Percentiles rank a stretch among this genome's conserved stretches.
These are phyloP conservation scores for Aspergillus sclerotialis DNA, from an alignment of 2,329 filamentous ascomycete genomes.

Conservation along the genomic window DNA sequence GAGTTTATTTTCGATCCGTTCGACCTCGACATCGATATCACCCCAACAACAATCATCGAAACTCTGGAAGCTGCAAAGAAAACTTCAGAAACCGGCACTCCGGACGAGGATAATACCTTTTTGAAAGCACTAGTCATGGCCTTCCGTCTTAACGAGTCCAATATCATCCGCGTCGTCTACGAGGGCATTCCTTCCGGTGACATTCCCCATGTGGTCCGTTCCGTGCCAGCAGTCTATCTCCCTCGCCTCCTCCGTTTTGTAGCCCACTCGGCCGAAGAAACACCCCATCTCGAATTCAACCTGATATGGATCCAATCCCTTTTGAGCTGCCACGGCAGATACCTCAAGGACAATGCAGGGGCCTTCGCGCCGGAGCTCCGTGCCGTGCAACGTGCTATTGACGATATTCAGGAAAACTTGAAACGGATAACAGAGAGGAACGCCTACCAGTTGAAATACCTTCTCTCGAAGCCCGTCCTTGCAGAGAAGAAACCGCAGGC, in stretches of 20 bases:
- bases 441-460: slow-evolving; percentile 78
- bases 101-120: slow-evolving; percentile 65
- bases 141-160: slow-evolving; percentile 84
- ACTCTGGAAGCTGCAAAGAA: slow-evolving; percentile 52
- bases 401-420: slow-evolving; percentile 74
- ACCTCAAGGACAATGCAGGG: slow-evolving; percentile 71
- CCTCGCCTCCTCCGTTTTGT: slow-evolving; percentile 79
- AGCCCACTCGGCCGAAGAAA: slow-evolving; percentile 78
- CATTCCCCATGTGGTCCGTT: slow-evolving; percentile 69
- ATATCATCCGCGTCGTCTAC: slow-evolving; percentile 77
- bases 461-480: slow-evolving; percentile 51
- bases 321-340: slow-evolving; percentile 75
- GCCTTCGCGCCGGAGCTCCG: slow-evolving; percentile 79
- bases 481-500: slow-evolving; percentile 20
- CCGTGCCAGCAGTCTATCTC: slow-evolving; percentile 79
- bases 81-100: slow-evolving; percentile 34
- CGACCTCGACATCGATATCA: slow-evolving; percentile 90
- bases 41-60: slow-evolving; percentile 72
- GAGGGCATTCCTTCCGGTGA: slow-evolving; percentile 69
- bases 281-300: slow-evolving; percentile 91
- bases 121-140: slow-evolving; percentile 94
- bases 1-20: slow-evolving; percentile 87
- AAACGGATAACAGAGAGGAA: slow-evolving; percentile 81
- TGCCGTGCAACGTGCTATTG: slow-evolving; percentile 71
- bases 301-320: slow-evolving; percentile 82